phyloP scores from a whole-genome alignment of 306 rosid genomes.

The Cercis canadensis region DNA sequence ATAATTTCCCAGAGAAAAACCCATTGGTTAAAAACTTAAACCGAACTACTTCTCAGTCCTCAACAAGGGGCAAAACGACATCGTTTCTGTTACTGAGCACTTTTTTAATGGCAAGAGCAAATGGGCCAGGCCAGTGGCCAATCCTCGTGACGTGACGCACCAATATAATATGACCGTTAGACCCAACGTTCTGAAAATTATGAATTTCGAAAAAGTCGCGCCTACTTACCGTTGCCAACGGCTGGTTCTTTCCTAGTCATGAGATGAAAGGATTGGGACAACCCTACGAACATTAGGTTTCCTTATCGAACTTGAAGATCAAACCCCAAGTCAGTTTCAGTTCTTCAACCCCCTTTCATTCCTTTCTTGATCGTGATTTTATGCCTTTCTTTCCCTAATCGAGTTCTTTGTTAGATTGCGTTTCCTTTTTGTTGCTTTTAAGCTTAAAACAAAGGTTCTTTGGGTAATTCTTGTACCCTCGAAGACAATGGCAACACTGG shows the following conservation, averaged over 20 bases:
- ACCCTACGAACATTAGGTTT: neutral
- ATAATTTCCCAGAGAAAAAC: too few relatives aligned
- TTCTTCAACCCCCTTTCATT: neutral
- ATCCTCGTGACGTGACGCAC: constrained; percentile 10
- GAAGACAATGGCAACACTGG: constrained; percentile 69
- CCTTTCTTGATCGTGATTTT: neutral
- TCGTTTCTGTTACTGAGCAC: neutral
- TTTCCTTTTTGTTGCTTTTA: too few relatives aligned
- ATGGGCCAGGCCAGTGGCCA: too few relatives aligned
- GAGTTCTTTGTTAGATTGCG: too few relatives aligned
- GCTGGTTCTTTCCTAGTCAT: constrained; percentile 21
- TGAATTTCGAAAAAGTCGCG: constrained; percentile 44
- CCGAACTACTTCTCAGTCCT: too few relatives aligned
- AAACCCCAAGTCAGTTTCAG: too few relatives aligned
- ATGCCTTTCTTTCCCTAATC: too few relatives aligned
- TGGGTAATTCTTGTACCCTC: neutral
- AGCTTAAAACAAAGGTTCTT: too few relatives aligned
- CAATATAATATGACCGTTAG: constrained; percentile 67
- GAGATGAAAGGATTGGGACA: neutral
- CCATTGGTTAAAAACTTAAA: too few relatives aligned
- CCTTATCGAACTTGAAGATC: neutral
- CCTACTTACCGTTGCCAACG: constrained; percentile 65
- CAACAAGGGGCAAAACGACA: neutral
- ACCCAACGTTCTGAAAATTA: constrained; percentile 44
- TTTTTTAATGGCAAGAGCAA: too few relatives aligned